A percentile compares a stretch with the other conserved stretches of the same genome.
These are phyloP conservation scores for Geranomyces michiganensis DNA, from an alignment of 192 early-diverging fungal genomes.

Conservation along the genomic window DNA sequence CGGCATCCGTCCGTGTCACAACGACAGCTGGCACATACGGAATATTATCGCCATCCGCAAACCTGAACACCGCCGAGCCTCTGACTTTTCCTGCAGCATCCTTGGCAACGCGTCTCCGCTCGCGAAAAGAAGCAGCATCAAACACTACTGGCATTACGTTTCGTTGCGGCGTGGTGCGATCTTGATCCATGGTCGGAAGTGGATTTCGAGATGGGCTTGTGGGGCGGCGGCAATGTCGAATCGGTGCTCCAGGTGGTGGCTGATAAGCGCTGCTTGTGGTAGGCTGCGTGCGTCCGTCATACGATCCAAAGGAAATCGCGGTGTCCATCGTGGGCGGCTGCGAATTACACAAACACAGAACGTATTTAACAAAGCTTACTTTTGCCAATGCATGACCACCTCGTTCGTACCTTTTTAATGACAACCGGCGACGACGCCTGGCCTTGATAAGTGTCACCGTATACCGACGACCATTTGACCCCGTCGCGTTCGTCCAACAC, in stretches of 20 bases:
- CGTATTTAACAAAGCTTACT: no score
- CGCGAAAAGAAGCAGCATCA: background rate
- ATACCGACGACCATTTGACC: background rate
- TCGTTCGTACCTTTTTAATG: background rate
- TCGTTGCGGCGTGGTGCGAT: slow-evolving; percentile 2
- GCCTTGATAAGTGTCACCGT: background rate
- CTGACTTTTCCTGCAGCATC: background rate
- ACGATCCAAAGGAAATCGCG: background rate
- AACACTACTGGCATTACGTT: background rate
- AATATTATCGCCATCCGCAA: background rate
- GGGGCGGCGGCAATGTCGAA: background rate
- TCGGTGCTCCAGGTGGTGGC: background rate
- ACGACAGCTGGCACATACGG: background rate
- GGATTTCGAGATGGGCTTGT: background rate
- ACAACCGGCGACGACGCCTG: background rate
- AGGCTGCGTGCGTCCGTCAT: background rate
- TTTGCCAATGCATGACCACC: background rate
- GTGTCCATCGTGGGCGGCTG: slow-evolving; percentile 1
- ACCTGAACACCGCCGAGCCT: background rate
- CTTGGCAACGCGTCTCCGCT: background rate
- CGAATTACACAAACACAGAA: no score
- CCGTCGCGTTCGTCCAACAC: slow-evolving; percentile 12
- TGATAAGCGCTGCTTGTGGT: background rate
- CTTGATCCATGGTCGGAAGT: background rate
- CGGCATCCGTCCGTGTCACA: background rate